Percentiles rank a stretch among this genome's conserved stretches.
These are phyloP conservation scores for Trichophyton rubrum DNA, from an alignment of 2,329 filamentous ascomycete genomes.

Conservation along the genomic window DNA sequence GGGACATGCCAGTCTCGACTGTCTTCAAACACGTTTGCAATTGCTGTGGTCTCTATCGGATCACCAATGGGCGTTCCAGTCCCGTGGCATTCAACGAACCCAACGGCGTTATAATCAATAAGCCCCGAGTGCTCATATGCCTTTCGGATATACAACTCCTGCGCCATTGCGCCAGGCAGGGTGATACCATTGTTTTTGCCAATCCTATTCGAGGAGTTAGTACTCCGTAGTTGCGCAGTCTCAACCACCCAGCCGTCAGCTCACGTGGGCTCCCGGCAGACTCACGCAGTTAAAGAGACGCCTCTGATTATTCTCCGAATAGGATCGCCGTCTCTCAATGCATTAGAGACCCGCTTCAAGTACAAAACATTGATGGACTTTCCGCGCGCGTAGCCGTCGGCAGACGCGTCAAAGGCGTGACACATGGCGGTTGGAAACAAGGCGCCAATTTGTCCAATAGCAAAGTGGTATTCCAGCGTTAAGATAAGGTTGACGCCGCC, in stretches of 20 bases:
- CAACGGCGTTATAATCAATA: constrained; percentile 29
- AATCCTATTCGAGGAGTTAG: too few species aligned
- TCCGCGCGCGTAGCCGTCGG: too few species aligned
- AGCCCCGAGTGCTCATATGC: constrained; percentile 49
- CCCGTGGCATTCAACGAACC: neutral
- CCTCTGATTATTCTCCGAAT: too few species aligned
- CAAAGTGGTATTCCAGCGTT: neutral
- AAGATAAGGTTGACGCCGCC: neutral
- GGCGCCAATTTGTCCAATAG: neutral
- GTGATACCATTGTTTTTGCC: constrained; percentile 15
- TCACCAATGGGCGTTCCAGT: constrained; percentile 3
- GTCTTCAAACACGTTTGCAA: neutral
- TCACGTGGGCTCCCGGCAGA: too few species aligned
- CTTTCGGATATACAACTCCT: constrained; percentile 29
- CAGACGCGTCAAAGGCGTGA: too few species aligned
- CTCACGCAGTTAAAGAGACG: too few species aligned
- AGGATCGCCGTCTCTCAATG: too few species aligned
- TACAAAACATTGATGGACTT: too few species aligned
- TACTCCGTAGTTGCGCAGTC: too few species aligned
- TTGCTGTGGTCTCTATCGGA: constrained; percentile 1
- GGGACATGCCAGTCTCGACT: neutral
- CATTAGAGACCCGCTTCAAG: too few species aligned
- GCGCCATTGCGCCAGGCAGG: constrained; percentile 10
- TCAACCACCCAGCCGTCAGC: too few species aligned
- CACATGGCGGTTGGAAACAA: constrained; percentile 16